Evolutionary conservation across 176 grass and related monocot species (phyloP), one percentile per base, ranked within the genome.

Genomic region (Zoysia japonica): DNA sequence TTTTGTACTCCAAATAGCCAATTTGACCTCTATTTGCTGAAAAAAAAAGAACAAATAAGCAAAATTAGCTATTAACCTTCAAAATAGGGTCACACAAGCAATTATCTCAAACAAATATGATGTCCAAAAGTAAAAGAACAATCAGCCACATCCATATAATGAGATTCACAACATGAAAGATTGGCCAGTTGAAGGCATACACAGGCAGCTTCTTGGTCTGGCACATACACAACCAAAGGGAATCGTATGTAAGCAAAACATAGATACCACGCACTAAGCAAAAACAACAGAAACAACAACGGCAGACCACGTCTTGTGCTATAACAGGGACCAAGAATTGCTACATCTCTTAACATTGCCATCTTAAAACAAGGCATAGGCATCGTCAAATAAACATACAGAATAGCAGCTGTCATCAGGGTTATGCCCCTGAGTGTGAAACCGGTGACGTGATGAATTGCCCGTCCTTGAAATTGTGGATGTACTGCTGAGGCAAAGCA

Each of bases 401-500:
- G n/a, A 74, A 51, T 10, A 62, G 2, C 42, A 38, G 47, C 20
- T 47, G 46, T 70, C 49, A 50, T 78, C 52, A 11, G 43, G 37
- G 46, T 88, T 84, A 97, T 9, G 89, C 95, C 60, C 92, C 95
- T 2, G 92, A 94, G 78, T 98, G 95, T 56, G 90, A 92, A 64
- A 98, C 90, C 36, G 95, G 88, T 54, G 60, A 67, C 2, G 95
- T 98, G 43, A 61, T 84, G 74, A 98, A 98, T 42, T 92, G 92
- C 13, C 90, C 92, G 28, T 90, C 84, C 71, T 98, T 87, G 87
- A 90, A 98, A 53, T 46, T 71, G 61, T 94, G 95, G 20, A 90
- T 79, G 75, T 88, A 98, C 69, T 98, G 95, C 62, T 98, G 91
- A 41, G 95, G 95, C 56, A 98, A 65, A 56, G 95, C 81, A 80